Evolutionary conservation across 352 stramenopile genomes (phyloP).

Genomic region (Phytophthora sp.): DNA sequence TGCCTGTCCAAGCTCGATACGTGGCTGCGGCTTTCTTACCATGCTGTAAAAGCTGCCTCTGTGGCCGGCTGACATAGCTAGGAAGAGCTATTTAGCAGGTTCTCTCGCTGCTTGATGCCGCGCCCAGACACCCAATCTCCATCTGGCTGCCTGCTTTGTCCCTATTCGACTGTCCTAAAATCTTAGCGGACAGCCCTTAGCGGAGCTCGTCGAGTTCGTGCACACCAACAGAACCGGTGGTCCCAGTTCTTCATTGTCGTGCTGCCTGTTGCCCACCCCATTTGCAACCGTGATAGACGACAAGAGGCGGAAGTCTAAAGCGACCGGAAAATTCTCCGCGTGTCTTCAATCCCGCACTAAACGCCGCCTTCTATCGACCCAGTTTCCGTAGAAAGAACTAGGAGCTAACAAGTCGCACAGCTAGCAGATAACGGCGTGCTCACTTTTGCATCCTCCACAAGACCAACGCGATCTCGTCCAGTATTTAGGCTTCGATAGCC

Average conservation of each 20-base stretch:
- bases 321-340: too few species aligned
- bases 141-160: constrained; percentile 7
- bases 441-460: constrained; percentile 2
- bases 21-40: background rate
- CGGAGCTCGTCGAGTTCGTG: background rate
- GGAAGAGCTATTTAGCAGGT: background rate
- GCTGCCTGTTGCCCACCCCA: background rate
- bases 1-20: constrained; percentile 4
- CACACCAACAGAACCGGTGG: background rate
- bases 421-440: background rate
- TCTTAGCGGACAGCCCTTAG: constrained; percentile 18
- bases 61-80: background rate
- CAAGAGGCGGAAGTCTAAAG: constrained; percentile 2
- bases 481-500: too few species aligned
- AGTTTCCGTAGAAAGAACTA: background rate
- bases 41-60: background rate
- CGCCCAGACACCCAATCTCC: constrained; percentile 1
- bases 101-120: too few species aligned
- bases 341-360: background rate
- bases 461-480: background rate
- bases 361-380: background rate
- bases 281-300: background rate
- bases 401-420: too few species aligned
- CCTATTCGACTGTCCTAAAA: constrained; percentile 20
- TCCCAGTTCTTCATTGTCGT: background rate